Percentiles rank a stretch among this genome's conserved stretches.
Evolutionary conservation across 164 flowering plant genomes (phyloP).

Genomic region (Vitis labrusca): DNA sequence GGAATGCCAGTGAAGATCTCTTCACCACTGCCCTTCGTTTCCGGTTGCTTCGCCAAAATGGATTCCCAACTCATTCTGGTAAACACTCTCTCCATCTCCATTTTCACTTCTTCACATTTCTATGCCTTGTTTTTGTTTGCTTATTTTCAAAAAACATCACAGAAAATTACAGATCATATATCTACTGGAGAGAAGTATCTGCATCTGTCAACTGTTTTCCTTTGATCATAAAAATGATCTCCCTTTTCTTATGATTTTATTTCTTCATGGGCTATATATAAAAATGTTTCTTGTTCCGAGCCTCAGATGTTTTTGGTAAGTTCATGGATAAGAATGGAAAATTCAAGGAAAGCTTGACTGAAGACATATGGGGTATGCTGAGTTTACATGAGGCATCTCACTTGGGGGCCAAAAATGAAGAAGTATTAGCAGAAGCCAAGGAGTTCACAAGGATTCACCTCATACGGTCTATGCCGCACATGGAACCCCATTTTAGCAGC

Average conservation of each 20-base stretch:
- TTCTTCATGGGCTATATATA: too few relatives aligned
- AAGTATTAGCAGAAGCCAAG: conserved; percentile 22
- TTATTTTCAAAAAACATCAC: not conserved
- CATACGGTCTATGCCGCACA: not conserved
- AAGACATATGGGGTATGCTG: conserved; percentile 22
- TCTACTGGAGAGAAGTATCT: too few relatives aligned
- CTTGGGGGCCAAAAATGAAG: conserved; percentile 21
- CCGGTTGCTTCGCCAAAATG: conserved; percentile 9
- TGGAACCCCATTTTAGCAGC: not conserved
- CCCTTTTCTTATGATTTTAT: too few relatives aligned
- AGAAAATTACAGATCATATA: too few relatives aligned
- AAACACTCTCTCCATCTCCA: not conserved
- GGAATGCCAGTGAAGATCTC: not conserved
- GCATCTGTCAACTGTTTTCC: too few relatives aligned
- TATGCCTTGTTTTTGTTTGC: not conserved
- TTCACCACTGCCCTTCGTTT: conserved; percentile 7
- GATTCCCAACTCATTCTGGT: conserved; percentile 4
- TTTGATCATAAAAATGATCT: too few relatives aligned
- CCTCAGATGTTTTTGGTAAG: conserved; percentile 23
- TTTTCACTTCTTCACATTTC: not conserved
- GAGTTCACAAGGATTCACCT: conserved; percentile 19
- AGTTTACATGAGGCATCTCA: conserved; percentile 39
- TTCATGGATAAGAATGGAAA: conserved; percentile 18
- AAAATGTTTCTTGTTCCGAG: not conserved
- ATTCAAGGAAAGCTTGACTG: conserved; percentile 18